Conservation (phyloP, 1,284 basidiomycete genomes). For the Crepidotus sp. region DNA sequence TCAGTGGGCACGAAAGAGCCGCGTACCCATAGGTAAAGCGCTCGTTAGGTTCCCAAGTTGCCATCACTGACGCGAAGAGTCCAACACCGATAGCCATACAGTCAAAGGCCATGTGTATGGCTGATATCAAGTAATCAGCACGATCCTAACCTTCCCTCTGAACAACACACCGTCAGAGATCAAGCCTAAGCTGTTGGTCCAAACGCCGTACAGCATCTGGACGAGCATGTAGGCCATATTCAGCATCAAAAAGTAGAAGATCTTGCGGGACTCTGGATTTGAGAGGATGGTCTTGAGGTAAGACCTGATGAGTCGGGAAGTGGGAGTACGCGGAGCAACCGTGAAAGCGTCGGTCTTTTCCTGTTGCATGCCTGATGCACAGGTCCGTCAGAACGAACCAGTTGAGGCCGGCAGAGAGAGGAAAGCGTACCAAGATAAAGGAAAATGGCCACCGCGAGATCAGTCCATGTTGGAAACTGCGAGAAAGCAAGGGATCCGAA, state of each 20-base stretch:
- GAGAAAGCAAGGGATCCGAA: constrained; percentile 48
- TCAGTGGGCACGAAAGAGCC: constrained; percentile 1
- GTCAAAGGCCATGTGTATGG: constrained; percentile 99
- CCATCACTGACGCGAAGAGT: constrained; percentile 94
- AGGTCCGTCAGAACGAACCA: background rate
- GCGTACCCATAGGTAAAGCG: constrained; percentile 89
- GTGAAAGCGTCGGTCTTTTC: constrained; percentile 35
- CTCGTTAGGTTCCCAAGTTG: constrained; percentile 92
- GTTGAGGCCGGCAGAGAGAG: background rate
- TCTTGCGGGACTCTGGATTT: constrained; percentile 87
- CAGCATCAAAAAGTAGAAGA: constrained; percentile 94
- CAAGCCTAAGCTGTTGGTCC: constrained; percentile 94
- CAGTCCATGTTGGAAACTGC: constrained; percentile 45
- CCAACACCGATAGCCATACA: constrained; percentile 97
- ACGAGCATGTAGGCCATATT: constrained; percentile 96
- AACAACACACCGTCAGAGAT: constrained; percentile 88
- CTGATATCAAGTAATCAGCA: constrained; percentile 32
- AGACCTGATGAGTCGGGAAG: constrained; percentile 51
- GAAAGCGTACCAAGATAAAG: constrained; percentile 49
- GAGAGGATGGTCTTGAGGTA: constrained; percentile 86
- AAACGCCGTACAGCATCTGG: constrained; percentile 92
- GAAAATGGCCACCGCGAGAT: constrained; percentile 40
- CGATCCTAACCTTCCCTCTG: background rate
- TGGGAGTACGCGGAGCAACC: constrained; percentile 43
- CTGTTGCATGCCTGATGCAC: constrained; percentile 46